Percentiles rank a stretch among this genome's conserved stretches.
Conservation (phyloP, 2,329 filamentous ascomycete genomes). For the Ophiostoma novo-ulmi region DNA sequence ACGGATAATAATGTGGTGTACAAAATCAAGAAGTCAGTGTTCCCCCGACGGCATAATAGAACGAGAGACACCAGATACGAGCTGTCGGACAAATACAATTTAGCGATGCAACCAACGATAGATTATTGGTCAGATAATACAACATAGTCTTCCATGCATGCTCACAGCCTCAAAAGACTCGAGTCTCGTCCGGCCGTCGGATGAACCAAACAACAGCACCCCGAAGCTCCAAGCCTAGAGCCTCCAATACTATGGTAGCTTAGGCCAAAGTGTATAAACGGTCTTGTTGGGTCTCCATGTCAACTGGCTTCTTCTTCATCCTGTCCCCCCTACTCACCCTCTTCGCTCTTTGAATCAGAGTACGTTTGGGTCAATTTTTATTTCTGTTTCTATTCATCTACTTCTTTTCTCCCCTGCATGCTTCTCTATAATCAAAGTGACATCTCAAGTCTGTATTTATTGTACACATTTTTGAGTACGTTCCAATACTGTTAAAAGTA, state of each 20-base stretch:
- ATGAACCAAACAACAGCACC: slow-evolving; percentile 10
- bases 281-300: background rate
- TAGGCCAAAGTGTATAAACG: background rate
- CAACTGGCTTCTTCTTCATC: background rate
- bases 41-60: background rate
- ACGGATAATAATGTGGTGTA: background rate
- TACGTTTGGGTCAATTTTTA: background rate
- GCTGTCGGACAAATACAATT: background rate
- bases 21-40: background rate
- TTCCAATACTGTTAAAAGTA: background rate
- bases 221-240: background rate
- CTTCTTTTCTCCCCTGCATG: background rate
- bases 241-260: background rate
- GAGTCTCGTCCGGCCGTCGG: background rate
- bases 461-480: background rate
- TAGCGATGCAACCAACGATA: background rate
- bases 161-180: background rate
- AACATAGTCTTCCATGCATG: background rate
- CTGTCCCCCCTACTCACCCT: too few relatives aligned
- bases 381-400: background rate
- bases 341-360: background rate
- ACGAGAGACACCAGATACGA: background rate
- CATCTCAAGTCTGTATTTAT: background rate
- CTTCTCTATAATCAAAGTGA: background rate
- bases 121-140: background rate